phyloP scores from a whole-genome alignment of 371 early-diverging fungal genomes.

The Rhizopus microsporus region DNA sequence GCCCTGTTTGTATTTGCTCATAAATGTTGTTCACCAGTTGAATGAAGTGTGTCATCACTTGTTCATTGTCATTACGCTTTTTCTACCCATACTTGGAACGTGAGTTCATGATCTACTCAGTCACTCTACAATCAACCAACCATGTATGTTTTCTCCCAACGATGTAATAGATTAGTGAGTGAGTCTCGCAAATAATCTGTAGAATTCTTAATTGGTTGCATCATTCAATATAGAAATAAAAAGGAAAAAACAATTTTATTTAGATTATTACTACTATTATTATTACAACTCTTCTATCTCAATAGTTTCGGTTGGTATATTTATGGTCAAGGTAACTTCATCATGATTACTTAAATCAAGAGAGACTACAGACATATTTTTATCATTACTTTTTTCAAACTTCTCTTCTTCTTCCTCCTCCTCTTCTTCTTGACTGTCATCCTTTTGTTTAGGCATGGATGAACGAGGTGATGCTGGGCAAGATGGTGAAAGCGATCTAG shows the following conservation, averaged over 20 bases:
- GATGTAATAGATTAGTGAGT: constrained; percentile 7
- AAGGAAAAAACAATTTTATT: too few species aligned
- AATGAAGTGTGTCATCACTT: constrained; percentile 5
- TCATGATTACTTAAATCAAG: background rate
- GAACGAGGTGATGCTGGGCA: background rate
- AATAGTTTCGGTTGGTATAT: too few species aligned
- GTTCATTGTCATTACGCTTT: constrained; percentile 9
- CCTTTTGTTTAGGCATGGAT: background rate
- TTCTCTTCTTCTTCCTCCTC: background rate
- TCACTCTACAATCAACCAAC: background rate
- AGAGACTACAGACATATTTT: background rate
- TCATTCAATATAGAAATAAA: background rate
- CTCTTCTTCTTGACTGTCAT: background rate
- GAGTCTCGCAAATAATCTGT: constrained; percentile 21
- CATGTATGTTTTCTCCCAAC: constrained; percentile 18
- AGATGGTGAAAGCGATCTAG: constrained; percentile 4
- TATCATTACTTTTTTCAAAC: background rate
- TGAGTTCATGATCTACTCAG: background rate
- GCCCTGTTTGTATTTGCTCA: constrained; percentile 9
- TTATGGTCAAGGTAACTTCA: too few species aligned
- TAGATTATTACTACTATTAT: too few species aligned
- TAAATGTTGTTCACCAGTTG: constrained; percentile 13
- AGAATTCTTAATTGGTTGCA: constrained; percentile 9
- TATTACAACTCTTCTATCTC: too few species aligned
- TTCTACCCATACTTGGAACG: constrained; percentile 6